These are phyloP conservation scores for Avena atlantica DNA, from an alignment of 176 grass and related monocot genomes.

Conservation along the genomic window DNA sequence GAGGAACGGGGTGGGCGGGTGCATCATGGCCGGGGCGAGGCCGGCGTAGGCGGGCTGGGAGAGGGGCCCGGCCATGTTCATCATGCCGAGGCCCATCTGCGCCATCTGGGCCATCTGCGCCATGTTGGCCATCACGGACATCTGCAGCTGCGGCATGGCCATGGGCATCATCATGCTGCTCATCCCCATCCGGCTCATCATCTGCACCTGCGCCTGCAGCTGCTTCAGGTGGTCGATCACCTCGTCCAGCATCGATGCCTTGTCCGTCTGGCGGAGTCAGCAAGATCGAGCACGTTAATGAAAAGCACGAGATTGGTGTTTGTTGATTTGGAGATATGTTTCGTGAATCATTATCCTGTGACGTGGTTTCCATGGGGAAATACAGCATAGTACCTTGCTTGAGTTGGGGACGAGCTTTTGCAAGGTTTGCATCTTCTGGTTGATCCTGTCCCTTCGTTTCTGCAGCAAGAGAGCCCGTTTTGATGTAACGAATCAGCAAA, in stretches of 20 bases:
- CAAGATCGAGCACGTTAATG: not conserved
- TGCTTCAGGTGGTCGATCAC: constrained; percentile 97
- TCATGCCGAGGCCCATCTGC: constrained; percentile 70
- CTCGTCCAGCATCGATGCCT: constrained; percentile 98
- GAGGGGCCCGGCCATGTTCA: constrained; percentile 55
- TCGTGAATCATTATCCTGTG: not conserved
- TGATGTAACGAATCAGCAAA: not conserved
- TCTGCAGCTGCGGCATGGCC: constrained; percentile 73
- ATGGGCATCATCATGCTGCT: constrained; percentile 93
- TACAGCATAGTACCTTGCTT: constrained; percentile 97
- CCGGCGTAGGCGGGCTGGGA: constrained; percentile 47
- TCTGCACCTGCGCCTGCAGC: constrained; percentile 76
- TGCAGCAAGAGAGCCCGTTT: constrained; percentile 32
- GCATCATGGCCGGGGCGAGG: constrained; percentile 56
- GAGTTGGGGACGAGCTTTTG: constrained; percentile 95
- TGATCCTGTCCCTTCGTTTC: constrained; percentile 98
- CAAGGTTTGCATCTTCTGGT: constrained; percentile 91
- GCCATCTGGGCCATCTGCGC: constrained; percentile 83
- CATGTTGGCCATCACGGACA: constrained; percentile 84
- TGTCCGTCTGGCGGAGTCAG: constrained; percentile 66
- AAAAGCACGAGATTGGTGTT: not conserved
- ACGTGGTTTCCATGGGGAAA: no score
- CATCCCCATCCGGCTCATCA: constrained; percentile 86
- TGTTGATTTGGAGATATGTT: not conserved
- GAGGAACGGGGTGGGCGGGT: constrained; percentile 50